Percentiles rank a stretch among this genome's conserved stretches.
Evolutionary conservation across 345 rosid genomes (phyloP).

Genomic region (Eucalyptus albens): DNA sequence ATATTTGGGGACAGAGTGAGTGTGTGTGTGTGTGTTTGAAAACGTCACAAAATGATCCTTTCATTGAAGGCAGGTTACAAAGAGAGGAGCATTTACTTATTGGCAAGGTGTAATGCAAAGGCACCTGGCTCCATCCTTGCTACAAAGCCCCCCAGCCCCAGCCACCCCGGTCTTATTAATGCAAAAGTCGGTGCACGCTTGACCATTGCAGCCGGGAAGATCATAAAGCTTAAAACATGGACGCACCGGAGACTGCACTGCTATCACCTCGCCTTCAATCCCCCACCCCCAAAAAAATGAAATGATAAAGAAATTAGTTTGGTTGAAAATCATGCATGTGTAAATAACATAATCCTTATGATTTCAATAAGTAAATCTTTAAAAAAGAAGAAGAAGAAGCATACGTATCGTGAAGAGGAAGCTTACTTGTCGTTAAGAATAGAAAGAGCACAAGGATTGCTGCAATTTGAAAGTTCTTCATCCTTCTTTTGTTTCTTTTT

Average conservation of each 20-base stretch:
- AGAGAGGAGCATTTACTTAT: too few relatives aligned
- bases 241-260: neutral
- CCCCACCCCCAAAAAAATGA: neutral
- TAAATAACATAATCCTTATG: too few relatives aligned
- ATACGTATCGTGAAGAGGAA: neutral
- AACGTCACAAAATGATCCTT: neutral
- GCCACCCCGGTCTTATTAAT: neutral
- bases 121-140: neutral
- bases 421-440: neutral
- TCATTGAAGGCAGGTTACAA: neutral
- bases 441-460: neutral
- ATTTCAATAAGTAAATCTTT: neutral
- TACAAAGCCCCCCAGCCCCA: neutral
- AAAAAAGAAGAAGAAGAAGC: too few relatives aligned
- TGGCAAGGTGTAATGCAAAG: neutral
- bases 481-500: neutral
- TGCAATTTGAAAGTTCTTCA: neutral
- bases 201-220: neutral
- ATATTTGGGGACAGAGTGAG: neutral
- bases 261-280: neutral
- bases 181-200: neutral
- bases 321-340: too few relatives aligned
- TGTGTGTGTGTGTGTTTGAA: neutral
- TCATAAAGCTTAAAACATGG: neutral
- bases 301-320: too few relatives aligned